Conservation (phyloP, 2,329 filamentous ascomycete genomes). For the Aureobasidium sp. region DNA sequence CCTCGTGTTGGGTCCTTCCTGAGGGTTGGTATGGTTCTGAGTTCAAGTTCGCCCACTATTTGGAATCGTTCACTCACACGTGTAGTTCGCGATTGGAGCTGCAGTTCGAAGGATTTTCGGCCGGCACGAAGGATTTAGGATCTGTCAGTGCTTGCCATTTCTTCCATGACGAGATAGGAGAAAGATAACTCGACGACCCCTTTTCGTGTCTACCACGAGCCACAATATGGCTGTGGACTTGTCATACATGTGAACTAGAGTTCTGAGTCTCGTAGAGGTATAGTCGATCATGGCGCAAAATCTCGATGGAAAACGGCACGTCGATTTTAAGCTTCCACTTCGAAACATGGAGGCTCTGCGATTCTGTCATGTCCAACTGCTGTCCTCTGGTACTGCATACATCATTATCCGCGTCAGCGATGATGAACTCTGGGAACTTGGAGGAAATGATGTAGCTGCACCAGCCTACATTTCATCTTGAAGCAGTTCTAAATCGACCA, state of each 20-base stretch:
- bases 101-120: neutral
- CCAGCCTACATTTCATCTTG: neutral
- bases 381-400: neutral
- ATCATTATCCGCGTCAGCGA: neutral
- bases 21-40: neutral
- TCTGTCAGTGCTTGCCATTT: neutral
- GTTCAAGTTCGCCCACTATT: neutral
- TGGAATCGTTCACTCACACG: conserved; percentile 5
- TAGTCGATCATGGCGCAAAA: conserved; percentile 3
- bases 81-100: neutral
- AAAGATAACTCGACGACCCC: neutral
- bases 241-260: neutral
- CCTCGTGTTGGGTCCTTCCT: neutral
- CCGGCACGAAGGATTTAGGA: neutral
- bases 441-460: neutral
- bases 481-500: neutral
- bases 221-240: neutral
- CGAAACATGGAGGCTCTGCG: conserved; percentile 10
- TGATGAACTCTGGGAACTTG: neutral
- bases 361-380: neutral
- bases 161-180: neutral
- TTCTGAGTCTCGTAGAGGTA: neutral
- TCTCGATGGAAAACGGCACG: neutral
- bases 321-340: neutral
- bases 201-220: neutral